Evolutionary conservation across 352 stramenopile genomes (phyloP).

Genomic region (Aphanomyces invadans): DNA sequence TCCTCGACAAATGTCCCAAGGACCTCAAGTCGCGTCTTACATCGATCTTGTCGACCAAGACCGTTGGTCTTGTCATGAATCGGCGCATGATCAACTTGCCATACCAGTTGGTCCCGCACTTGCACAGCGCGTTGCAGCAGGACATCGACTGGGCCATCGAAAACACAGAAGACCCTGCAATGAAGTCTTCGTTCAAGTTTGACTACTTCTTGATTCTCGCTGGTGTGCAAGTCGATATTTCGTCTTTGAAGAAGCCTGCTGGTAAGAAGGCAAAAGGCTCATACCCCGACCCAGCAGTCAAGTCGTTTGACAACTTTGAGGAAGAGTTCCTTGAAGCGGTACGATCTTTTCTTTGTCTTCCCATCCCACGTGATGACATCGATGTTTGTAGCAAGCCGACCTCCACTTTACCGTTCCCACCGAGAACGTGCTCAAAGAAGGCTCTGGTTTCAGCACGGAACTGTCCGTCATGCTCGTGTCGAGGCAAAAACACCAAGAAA

Average conservation of each 20-base stretch:
- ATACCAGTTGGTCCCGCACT: constrained; percentile 71
- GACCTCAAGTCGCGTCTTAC: constrained; percentile 42
- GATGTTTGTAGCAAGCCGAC: constrained; percentile 41
- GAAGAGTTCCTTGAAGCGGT: constrained; percentile 69
- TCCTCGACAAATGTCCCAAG: constrained; percentile 62
- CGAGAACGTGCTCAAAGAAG: constrained; percentile 44
- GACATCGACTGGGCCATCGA: constrained; percentile 80
- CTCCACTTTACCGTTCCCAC: constrained; percentile 57
- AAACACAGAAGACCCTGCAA: constrained; percentile 55
- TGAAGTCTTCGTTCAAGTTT: constrained; percentile 63
- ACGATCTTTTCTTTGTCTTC: neutral
- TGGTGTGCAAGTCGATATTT: constrained; percentile 15
- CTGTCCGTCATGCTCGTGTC: constrained; percentile 74
- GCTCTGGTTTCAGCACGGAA: constrained; percentile 51
- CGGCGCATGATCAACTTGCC: constrained; percentile 83
- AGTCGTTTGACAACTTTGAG: constrained; percentile 82
- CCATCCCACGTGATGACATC: neutral
- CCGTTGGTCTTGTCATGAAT: constrained; percentile 65
- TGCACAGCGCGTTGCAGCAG: constrained; percentile 73
- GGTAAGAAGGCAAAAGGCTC: constrained; percentile 70
- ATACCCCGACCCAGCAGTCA: constrained; percentile 48
- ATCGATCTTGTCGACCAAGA: constrained; percentile 49
- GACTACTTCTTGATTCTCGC: constrained; percentile 76
- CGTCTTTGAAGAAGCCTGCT: constrained; percentile 27
- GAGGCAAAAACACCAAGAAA: constrained; percentile 73